Base-by-base conservation (phyloP, 1,139 yeast genomes). In the Yarrowia galli region DNA sequence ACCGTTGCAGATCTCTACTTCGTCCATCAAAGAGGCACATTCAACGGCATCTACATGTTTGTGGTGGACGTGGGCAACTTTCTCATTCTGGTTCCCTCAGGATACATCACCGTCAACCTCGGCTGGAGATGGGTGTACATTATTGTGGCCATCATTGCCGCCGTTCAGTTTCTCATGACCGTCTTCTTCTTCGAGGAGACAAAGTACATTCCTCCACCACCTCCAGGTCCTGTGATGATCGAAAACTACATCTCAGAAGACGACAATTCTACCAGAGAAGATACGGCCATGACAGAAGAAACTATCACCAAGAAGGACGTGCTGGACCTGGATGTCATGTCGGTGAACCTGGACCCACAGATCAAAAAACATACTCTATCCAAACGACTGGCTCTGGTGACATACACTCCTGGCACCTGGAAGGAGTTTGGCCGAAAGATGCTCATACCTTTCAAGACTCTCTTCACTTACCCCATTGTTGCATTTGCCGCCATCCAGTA, bases 41-140 rank as follows among this genome's bases (percentile, higher is more conserved):
- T 23, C 22, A 54, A 54, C 45, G 60, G 60, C 35, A 54, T 54
- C 45, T 54, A 54, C 60, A 54, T 54, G 45, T 22, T 38, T n/a
- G 60, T 54, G 12, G 60, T 54, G 10, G 60, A 38, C 16, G 60
- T 38, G 36, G 45, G 60, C 22, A 54, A 54, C 46, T 54, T 54
- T 38, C 35, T 54, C 9, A 23, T 54, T 16, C 32, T 54, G 35
- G 60, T 54, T 3, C 60, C 60, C 3, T 13, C 60, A 2, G 60
- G 60, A 22, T 54, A 54, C 35, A 54, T 54, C 35, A 38, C 60
- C 23, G 23, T 38, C 7, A 38, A 38, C 23, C 32, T 54, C 22
- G 43, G 45, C 15, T 54, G 60, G 60, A 16, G 60, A 20, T 54
- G 60, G 60, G 45, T 38, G n/a, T 54, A 23, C 12, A 38, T 54